Evolutionary conservation across 2,329 filamentous ascomycete genomes (phyloP), one percentile per base, ranked within the genome.

Genomic region (Nemania serpens): DNA sequence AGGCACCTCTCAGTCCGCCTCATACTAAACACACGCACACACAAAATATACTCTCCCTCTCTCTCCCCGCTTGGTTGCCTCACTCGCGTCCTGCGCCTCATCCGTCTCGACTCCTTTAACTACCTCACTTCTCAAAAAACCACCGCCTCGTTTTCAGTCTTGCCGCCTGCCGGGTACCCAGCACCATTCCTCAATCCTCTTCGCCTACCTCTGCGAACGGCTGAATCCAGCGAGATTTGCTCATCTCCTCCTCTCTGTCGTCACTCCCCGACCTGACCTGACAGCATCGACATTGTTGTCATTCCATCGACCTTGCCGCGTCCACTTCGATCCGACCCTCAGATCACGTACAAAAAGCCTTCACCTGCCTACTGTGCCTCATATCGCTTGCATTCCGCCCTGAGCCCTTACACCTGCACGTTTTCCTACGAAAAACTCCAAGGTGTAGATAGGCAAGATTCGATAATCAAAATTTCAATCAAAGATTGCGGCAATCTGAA

Each of bases 391-490:
- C 77, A 75, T 69, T 75, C 71, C 76, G 76, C 75, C 68, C 75
- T 75, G 77, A 79, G 76, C 78, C 83, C 89, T 90, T 91, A 88
- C 90, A 93, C 89, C 90, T 92, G 89, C 91, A 91, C 88, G 89
- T 93, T 94, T 93, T 93, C 89, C 82, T 93, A 91, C 81, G 84
- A 89, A 90, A 88, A 87, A 84, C 86, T 84, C 85, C 82, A 84
- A 87, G 91, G 91, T 93, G 90, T 93, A 93, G 84, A 91, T 92
- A 92, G 81, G 79, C 79, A 77, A 77, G 78, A 80, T 78, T 78
- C 80, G 74, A 75, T 74, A 79, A 79, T 78, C 73, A 63, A 61
- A 76, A 78, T 75, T 76, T 74, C 74, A 78, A 71, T 68, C 71
- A 74, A 46, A 69, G 70, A 74, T 74, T 73, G 73, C 71, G 74